phyloP scores from a whole-genome alignment of 2,329 filamentous ascomycete genomes.

The Curvularia eragrostidis region DNA sequence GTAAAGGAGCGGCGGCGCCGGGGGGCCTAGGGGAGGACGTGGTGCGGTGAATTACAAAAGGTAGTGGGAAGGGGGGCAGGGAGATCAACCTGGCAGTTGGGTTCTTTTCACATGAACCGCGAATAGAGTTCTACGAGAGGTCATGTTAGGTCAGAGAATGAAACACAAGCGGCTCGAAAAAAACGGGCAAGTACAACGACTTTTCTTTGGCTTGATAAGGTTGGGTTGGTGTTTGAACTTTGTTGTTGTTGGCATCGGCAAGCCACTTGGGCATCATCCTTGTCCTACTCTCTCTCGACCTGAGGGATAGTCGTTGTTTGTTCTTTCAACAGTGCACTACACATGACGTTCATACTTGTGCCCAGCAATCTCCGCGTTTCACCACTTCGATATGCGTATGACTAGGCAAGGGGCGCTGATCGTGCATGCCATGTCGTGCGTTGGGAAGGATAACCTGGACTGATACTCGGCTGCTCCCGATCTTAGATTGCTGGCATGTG shows the following conservation, averaged over 20 bases:
- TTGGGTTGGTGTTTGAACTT: neutral
- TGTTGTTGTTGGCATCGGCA: neutral
- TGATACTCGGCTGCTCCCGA: constrained; percentile 16
- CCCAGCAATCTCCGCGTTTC: neutral
- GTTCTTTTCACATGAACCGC: neutral
- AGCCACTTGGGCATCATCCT: neutral
- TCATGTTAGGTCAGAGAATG: neutral
- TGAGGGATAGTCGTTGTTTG: neutral
- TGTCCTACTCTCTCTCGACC: neutral
- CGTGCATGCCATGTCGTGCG: neutral
- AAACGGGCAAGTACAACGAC: neutral
- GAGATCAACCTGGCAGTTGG: neutral
- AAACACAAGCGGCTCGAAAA: neutral
- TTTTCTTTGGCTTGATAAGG: neutral
- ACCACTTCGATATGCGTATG: neutral
- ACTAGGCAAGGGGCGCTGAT: constrained; percentile 7
- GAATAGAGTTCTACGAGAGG: neutral
- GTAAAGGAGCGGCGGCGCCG: neutral
- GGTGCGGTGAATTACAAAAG: neutral
- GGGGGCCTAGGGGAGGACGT: neutral
- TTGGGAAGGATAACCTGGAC: constrained; percentile 11
- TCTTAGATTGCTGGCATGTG: constrained; percentile 12
- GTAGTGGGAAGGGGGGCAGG: neutral
- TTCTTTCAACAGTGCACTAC: neutral
- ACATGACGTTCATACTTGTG: neutral